Conservation (phyloP, 2,329 filamentous ascomycete species). For the Coniochaeta sp. region DNA sequence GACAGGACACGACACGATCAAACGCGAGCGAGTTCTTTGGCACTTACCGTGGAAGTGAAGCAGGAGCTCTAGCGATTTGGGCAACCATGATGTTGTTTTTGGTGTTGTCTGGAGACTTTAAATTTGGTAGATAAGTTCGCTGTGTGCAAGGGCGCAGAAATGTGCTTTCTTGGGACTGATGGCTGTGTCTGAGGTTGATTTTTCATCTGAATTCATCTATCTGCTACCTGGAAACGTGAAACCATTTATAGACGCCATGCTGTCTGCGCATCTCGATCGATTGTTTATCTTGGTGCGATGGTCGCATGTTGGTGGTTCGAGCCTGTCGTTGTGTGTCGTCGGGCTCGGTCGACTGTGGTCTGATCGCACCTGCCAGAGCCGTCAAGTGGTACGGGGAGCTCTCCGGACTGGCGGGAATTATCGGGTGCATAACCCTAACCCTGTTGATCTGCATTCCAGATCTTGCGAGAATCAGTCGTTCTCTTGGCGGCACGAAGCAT, state of each 20-base stretch:
- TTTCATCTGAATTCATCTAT: neutral
- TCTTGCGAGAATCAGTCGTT: neutral
- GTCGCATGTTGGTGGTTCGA: slow-evolving; percentile 1
- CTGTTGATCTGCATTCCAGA: neutral
- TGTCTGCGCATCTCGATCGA: neutral
- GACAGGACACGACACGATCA: no score
- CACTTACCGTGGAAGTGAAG: neutral
- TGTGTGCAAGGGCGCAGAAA: neutral
- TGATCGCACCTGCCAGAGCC: neutral
- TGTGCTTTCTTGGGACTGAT: neutral
- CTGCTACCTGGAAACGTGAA: neutral
- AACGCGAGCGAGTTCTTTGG: neutral
- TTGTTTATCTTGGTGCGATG: neutral
- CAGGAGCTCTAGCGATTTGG: neutral
- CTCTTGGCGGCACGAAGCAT: neutral
- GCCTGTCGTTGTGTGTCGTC: neutral
- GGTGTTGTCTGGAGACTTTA: neutral
- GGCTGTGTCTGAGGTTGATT: neutral
- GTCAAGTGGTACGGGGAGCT: neutral
- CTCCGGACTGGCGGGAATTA: neutral
- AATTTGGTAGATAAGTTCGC: neutral
- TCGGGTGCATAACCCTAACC: neutral
- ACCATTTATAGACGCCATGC: neutral
- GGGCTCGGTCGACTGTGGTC: neutral
- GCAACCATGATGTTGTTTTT: neutral